Conservation (phyloP, 441 rosid species). For the Adansonia gregorii region DNA sequence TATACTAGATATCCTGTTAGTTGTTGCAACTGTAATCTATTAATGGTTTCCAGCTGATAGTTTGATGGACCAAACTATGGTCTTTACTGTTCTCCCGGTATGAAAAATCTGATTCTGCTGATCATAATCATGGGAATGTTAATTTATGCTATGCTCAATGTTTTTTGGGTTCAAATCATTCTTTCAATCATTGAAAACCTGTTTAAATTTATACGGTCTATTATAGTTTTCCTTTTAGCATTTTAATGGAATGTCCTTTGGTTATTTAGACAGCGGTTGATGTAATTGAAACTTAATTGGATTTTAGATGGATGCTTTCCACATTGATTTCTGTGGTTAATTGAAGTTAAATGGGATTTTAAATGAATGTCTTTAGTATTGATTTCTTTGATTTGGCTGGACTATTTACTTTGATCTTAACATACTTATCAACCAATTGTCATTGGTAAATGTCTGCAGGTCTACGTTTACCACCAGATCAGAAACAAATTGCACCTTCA, state of each 20-base stretch:
- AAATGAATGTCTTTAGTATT: slow-evolving; percentile 16
- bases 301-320: slow-evolving; percentile 21
- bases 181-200: neutral
- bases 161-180: neutral
- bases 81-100: neutral
- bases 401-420: slow-evolving; percentile 7
- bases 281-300: neutral
- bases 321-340: slow-evolving; percentile 7
- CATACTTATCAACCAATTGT: slow-evolving; percentile 13
- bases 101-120: neutral
- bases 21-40: neutral
- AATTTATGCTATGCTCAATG: neutral
- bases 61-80: neutral
- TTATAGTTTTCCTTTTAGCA: slow-evolving; percentile 1
- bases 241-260: neutral
- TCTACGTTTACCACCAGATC: slow-evolving; percentile 70
- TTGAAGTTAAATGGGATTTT: slow-evolving; percentile 16
- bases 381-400: slow-evolving; percentile 17
- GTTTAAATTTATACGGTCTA: neutral
- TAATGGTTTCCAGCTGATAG: slow-evolving; percentile 2
- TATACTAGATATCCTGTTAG: neutral
- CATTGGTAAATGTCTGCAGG: slow-evolving; percentile 49
- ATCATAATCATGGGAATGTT: neutral
- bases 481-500: slow-evolving; percentile 73
- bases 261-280: neutral